These are phyloP conservation scores for Pyracantha coccinea DNA, from an alignment of 331 rosid species.

Conservation along the genomic window DNA sequence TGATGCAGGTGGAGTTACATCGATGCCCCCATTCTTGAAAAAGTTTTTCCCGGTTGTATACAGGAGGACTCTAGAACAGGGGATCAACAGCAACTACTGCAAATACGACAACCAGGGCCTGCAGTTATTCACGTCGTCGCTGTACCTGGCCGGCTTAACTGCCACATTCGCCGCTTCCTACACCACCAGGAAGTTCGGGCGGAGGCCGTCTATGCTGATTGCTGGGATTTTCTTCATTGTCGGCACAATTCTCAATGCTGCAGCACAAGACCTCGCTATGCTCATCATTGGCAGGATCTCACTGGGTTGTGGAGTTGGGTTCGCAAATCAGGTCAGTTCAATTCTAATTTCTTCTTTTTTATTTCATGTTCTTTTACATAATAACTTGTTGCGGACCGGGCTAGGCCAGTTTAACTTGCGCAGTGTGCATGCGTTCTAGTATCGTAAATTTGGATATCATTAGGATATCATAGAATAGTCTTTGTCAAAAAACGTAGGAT, in stretches of 20 bases:
- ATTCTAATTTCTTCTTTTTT: background rate
- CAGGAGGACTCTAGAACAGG: conserved; percentile 11
- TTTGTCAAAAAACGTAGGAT: no score
- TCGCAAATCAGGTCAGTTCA: conserved; percentile 65
- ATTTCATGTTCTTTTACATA: background rate
- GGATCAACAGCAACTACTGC: conserved; percentile 44
- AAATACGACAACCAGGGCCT: conserved; percentile 67
- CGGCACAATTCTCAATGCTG: conserved; percentile 50
- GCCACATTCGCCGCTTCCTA: conserved; percentile 71
- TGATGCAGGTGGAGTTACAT: conserved; percentile 69
- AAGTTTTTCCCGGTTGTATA: conserved; percentile 71
- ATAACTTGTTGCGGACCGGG: no score
- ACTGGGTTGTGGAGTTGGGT: conserved; percentile 91
- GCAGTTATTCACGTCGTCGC: conserved; percentile 78
- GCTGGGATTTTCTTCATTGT: conserved; percentile 60
- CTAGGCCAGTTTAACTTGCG: no score
- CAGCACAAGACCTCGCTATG: conserved; percentile 64
- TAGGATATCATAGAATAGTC: no score
- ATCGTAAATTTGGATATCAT: no score
- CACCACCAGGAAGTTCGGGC: conserved; percentile 59
- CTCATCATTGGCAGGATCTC: conserved; percentile 67
- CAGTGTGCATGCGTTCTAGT: no score
- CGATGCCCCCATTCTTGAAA: conserved; percentile 55
- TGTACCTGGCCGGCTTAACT: conserved; percentile 69
- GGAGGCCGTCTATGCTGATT: conserved; percentile 63